Evolutionary conservation across 306 rosid genomes (phyloP).

Genomic region (Senna tora): DNA sequence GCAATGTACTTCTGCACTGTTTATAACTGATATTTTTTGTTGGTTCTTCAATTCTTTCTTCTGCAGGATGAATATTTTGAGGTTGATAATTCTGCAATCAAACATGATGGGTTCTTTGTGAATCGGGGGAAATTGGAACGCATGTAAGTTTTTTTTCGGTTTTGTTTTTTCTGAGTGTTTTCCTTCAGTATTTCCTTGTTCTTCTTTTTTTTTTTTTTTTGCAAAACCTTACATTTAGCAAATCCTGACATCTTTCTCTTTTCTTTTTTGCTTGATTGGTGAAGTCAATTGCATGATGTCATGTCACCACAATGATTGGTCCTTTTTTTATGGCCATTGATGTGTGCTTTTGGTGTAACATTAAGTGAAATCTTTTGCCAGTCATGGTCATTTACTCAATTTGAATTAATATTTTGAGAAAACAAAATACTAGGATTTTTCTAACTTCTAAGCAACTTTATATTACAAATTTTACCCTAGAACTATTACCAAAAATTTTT

Average conservation of each 20-base stretch:
- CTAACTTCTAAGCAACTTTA: not conserved
- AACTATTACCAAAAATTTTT: not conserved
- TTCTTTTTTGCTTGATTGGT: constrained; percentile 31
- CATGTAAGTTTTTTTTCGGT: constrained; percentile 50
- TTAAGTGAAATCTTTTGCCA: constrained; percentile 26
- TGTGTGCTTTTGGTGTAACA: constrained; percentile 35
- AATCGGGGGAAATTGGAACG: constrained; percentile 88
- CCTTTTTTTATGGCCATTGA: constrained; percentile 8
- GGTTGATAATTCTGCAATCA: constrained; percentile 91
- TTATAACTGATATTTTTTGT: constrained; percentile 32
- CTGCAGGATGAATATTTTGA: constrained; percentile 97
- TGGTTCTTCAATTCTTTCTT: constrained; percentile 30
- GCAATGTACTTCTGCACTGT: constrained; percentile 8
- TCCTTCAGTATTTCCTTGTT: not conserved
- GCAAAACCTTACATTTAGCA: constrained; percentile 12
- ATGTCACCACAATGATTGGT: constrained; percentile 9
- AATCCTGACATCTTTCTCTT: not conserved
- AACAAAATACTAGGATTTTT: constrained; percentile 9
- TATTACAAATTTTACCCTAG: not conserved
- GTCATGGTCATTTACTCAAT: constrained; percentile 17
- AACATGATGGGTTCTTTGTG: constrained; percentile 95
- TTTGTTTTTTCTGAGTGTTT: not conserved
- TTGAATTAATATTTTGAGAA: constrained; percentile 7
- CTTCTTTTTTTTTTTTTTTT: not conserved
- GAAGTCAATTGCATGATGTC: not conserved